Conservation (phyloP, 495 filamentous ascomycete genomes). For the Cercophora sp. region DNA sequence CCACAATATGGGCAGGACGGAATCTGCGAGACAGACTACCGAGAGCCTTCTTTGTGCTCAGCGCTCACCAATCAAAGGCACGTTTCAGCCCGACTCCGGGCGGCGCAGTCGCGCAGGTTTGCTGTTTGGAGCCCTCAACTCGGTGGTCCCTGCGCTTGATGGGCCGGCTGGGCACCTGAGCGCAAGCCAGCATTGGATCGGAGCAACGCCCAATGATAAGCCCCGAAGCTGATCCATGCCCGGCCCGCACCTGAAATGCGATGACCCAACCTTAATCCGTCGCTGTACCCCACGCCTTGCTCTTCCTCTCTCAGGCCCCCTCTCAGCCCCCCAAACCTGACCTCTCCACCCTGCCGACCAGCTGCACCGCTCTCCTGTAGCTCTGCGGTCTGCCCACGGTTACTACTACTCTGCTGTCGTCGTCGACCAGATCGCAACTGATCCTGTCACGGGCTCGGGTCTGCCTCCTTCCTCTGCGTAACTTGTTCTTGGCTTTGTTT, state of each 20-base stretch:
- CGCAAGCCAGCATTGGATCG: background rate
- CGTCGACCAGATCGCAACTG: slow-evolving; percentile 1
- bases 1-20: no score
- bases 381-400: background rate
- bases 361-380: slow-evolving; percentile 4
- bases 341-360: slow-evolving; percentile 10
- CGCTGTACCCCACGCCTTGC: slow-evolving; percentile 6
- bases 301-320: slow-evolving; percentile 3
- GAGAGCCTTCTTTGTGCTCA: no score
- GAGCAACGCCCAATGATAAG: background rate
- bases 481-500: no score
- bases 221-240: background rate
- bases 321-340: background rate
- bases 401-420: background rate
- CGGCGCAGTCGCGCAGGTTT: no score
- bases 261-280: slow-evolving; percentile 3
- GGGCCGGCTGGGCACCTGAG: no score
- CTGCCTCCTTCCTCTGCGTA: no score
- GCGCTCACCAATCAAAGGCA: no score
- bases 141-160: background rate
- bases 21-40: no score
- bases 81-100: no score
- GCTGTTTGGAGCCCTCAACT: background rate
- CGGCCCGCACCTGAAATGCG: background rate
- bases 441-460: no score